These are phyloP conservation scores for Lachnellula subtilissima DNA, from an alignment of 2,329 filamentous ascomycete species.

Conservation along the genomic window DNA sequence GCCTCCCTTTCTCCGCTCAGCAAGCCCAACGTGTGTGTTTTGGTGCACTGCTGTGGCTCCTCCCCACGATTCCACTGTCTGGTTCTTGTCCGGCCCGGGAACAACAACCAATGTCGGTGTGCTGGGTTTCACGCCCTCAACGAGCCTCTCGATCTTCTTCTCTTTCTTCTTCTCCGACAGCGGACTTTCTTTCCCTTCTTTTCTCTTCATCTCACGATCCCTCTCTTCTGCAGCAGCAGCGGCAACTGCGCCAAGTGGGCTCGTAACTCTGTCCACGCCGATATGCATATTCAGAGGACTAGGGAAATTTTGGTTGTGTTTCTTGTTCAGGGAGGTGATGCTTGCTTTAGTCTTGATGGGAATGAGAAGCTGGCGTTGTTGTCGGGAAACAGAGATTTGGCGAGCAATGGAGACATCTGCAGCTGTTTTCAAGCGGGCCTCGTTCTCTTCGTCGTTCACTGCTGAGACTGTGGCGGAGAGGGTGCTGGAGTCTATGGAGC, in stretches of 20 bases:
- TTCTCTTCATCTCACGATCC: constrained; percentile 2
- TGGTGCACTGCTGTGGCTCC: constrained; percentile 5
- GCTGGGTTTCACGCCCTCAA: constrained; percentile 17
- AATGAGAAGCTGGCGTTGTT: constrained; percentile 55
- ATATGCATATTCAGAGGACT: constrained; percentile 2
- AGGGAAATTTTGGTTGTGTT: constrained; percentile 10
- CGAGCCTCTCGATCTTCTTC: constrained; percentile 11
- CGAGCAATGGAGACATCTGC: constrained; percentile 64
- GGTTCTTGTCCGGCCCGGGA: constrained; percentile 7
- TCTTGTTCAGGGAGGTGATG: constrained; percentile 2
- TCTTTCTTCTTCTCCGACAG: constrained; percentile 2
- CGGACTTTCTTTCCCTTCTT: background rate
- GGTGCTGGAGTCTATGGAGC: background rate
- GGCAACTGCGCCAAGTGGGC: constrained; percentile 18
- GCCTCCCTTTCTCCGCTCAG: constrained; percentile 25
- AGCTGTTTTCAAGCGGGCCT: constrained; percentile 46
- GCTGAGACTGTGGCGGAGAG: background rate
- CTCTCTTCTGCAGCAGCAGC: constrained; percentile 15
- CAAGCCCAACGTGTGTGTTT: constrained; percentile 29
- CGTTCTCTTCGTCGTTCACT: constrained; percentile 31
- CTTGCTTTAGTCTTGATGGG: constrained; percentile 40
- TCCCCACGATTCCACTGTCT: constrained; percentile 12
- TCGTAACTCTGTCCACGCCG: constrained; percentile 7
- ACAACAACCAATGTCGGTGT: constrained; percentile 28
- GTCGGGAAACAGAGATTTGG: constrained; percentile 60